These are phyloP conservation scores for Gastrolobium bilobum DNA, from an alignment of 306 rosid genomes.

Conservation along the genomic window DNA sequence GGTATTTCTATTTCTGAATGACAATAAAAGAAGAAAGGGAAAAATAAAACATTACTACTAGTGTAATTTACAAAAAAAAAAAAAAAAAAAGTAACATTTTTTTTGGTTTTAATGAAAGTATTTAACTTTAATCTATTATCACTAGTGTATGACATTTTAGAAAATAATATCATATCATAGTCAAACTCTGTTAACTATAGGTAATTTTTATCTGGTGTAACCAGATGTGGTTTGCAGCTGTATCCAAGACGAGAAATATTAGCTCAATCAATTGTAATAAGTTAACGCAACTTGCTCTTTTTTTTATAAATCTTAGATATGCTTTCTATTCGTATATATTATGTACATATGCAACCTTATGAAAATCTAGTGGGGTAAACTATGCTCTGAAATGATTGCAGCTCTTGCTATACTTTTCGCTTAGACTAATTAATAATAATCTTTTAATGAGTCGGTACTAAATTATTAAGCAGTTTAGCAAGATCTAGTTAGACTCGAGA, in stretches of 20 bases:
- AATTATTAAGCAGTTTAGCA: constrained; percentile 21
- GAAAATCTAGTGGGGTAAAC: neutral
- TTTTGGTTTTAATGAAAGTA: neutral
- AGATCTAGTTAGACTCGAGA: constrained; percentile 31
- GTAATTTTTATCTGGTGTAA: neutral
- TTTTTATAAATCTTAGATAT: neutral
- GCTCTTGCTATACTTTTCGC: constrained; percentile 4
- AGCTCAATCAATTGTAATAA: neutral
- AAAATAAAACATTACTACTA: too few relatives aligned
- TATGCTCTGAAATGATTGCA: constrained; percentile 39
- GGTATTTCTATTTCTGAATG: too few relatives aligned
- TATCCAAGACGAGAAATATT: neutral
- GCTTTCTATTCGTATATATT: neutral
- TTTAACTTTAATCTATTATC: neutral
- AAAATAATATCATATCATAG: neutral
- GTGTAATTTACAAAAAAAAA: too few relatives aligned
- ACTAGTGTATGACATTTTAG: neutral
- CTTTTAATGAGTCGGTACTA: constrained; percentile 12
- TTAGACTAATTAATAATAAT: neutral
- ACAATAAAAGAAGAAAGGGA: too few relatives aligned
- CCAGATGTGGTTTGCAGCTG: neutral
- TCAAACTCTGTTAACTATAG: neutral
- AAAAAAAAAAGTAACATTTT: too few relatives aligned
- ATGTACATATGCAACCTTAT: neutral
- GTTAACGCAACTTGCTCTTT: constrained; percentile 2